Conservation (phyloP, 768 basidiomycete genomes). For the Trametes cingulata region DNA sequence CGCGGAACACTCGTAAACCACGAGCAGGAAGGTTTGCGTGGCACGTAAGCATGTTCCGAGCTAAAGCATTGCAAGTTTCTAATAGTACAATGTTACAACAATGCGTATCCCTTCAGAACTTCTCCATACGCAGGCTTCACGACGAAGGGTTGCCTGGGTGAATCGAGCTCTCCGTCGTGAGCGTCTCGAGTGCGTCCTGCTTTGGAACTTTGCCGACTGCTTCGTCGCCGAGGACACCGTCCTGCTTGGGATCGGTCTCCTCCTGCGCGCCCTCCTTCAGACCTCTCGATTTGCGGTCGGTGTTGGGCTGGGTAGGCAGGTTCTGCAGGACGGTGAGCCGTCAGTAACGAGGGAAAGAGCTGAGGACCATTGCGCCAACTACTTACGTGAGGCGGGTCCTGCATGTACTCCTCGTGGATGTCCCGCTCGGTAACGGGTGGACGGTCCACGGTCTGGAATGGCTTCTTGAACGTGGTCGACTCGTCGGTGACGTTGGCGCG, state of each 20-base stretch:
- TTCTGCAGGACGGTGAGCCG: conserved; percentile 19
- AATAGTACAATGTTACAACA: background rate
- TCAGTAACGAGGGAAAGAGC: background rate
- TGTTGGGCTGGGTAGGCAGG: conserved; percentile 1
- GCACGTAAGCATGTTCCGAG: too few relatives aligned
- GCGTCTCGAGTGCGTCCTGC: conserved; percentile 20
- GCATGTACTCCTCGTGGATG: conserved; percentile 38
- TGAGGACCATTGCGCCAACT: background rate
- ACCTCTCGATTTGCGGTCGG: conserved; percentile 15
- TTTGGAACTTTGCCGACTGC: conserved; percentile 24
- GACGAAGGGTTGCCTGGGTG: conserved; percentile 23
- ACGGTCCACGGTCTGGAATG: conserved; percentile 29
- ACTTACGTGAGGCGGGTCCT: conserved; percentile 34
- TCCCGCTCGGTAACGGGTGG: conserved; percentile 32
- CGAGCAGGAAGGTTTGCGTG: too few relatives aligned
- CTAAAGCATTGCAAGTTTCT: too few relatives aligned
- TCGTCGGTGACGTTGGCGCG: conserved; percentile 16
- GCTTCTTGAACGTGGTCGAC: conserved; percentile 30
- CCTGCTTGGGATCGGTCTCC: conserved; percentile 11
- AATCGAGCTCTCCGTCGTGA: conserved; percentile 28
- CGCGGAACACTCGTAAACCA: too few relatives aligned
- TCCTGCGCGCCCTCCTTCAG: conserved; percentile 29
- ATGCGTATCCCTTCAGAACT: too few relatives aligned
- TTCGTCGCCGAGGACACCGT: conserved; percentile 27
- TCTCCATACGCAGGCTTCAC: background rate